Conservation (phyloP, 2,329 filamentous ascomycete genomes). For the Colletotrichum zoysiae region DNA sequence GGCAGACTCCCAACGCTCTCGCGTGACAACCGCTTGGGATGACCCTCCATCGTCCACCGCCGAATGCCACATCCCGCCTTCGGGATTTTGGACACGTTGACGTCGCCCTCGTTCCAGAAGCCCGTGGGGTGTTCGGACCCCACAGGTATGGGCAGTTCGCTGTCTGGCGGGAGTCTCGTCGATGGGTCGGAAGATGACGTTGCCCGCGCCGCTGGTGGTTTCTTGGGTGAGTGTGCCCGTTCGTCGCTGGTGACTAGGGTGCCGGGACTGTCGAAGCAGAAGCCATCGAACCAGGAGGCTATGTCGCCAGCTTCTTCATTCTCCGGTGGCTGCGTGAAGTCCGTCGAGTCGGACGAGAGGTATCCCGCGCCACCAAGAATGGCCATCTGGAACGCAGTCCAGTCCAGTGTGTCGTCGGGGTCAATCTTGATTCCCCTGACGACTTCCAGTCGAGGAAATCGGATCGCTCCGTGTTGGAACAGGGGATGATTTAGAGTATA, state of each 20-base stretch:
- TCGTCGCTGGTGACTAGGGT: constrained; percentile 49
- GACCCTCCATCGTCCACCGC: constrained; percentile 54
- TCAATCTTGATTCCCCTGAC: constrained; percentile 52
- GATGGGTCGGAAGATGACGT: constrained; percentile 19
- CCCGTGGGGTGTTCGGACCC: constrained; percentile 50
- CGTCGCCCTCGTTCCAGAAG: constrained; percentile 50
- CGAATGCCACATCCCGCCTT: constrained; percentile 48
- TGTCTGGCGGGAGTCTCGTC: constrained; percentile 44
- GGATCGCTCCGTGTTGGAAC: constrained; percentile 68
- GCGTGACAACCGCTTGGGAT: constrained; percentile 49
- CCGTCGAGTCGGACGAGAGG: constrained; percentile 59
- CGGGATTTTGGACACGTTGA: constrained; percentile 50
- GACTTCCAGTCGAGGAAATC: constrained; percentile 61
- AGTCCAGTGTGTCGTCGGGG: constrained; percentile 68
- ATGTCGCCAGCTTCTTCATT: constrained; percentile 64
- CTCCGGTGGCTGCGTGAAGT: constrained; percentile 54
- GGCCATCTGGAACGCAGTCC: constrained; percentile 75
- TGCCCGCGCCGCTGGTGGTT: not conserved
- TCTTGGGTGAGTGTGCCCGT: not conserved
- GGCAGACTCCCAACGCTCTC: constrained; percentile 53
- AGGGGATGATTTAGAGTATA: constrained; percentile 62
- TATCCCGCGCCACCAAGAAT: constrained; percentile 70
- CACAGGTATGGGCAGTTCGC: constrained; percentile 55
- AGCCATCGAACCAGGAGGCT: constrained; percentile 63
- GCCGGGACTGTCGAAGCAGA: constrained; percentile 61